Conservation (phyloP, 225 moss, liverwort and hornwort genomes). For the Takakia lepidozioides region DNA sequence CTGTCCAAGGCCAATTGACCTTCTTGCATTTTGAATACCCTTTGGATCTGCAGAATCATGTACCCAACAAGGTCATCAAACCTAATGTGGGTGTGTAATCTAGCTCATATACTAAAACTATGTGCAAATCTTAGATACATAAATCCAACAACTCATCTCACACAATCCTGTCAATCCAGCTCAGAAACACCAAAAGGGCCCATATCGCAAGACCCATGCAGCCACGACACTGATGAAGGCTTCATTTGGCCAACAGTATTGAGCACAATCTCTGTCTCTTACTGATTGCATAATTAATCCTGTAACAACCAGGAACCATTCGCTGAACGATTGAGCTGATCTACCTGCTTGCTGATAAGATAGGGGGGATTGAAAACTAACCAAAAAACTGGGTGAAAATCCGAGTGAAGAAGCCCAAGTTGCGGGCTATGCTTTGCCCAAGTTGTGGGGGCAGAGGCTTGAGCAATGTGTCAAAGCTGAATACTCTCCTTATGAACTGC, state of each 20-base stretch:
- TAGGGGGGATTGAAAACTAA: conserved; percentile 14
- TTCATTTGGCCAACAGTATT: no score
- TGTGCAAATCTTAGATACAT: no score
- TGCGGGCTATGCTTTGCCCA: conserved; percentile 76
- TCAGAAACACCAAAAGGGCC: background rate
- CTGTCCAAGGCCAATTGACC: conserved; percentile 85
- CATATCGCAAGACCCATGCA: background rate
- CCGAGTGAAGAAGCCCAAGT: conserved; percentile 87
- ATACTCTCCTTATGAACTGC: conserved; percentile 82
- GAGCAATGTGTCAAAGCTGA: conserved; percentile 85
- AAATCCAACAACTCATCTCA: background rate
- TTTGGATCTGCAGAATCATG: conserved; percentile 58
- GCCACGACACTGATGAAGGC: no score
- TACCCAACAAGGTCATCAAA: background rate
- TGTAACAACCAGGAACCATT: no score
- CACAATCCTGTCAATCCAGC: background rate
- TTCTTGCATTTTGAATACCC: conserved; percentile 83
- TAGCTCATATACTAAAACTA: no score
- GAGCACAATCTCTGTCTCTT: no score
- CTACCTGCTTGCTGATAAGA: no score
- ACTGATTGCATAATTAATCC: no score
- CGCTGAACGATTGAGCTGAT: no score
- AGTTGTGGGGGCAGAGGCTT: conserved; percentile 84
- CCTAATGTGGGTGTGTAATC: no score
- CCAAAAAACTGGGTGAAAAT: conserved; percentile 98